These are phyloP conservation scores for Styphnolobium japonicum DNA, from an alignment of 306 rosid genomes.

Conservation along the genomic window DNA sequence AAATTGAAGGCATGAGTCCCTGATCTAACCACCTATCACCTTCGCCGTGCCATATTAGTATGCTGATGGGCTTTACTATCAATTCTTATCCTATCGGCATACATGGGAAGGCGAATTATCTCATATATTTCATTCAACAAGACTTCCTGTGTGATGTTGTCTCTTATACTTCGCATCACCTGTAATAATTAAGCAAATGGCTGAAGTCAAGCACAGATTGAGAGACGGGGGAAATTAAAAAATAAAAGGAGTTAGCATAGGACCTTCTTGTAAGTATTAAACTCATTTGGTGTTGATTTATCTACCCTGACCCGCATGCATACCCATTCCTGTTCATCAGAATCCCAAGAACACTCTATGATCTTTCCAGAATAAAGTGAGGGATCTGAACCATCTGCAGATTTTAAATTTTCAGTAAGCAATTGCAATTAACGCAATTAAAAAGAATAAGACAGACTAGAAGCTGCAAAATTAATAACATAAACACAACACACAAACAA, in stretches of 20 bases:
- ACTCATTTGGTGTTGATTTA: constrained; percentile 85
- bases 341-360: constrained; percentile 77
- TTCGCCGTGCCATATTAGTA: constrained; percentile 57
- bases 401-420: constrained; percentile 7
- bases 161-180: constrained; percentile 94
- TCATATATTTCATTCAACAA: constrained; percentile 83
- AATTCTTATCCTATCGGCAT: constrained; percentile 79
- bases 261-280: constrained; percentile 90
- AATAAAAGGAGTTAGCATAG: neutral
- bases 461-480: neutral
- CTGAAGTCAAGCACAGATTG: neutral
- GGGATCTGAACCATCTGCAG: constrained; percentile 79
- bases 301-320: constrained; percentile 75
- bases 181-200: constrained; percentile 28
- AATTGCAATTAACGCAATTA: constrained; percentile 11
- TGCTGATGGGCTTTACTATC: constrained; percentile 86
- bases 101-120: constrained; percentile 96
- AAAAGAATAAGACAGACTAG: constrained; percentile 6
- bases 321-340: constrained; percentile 67
- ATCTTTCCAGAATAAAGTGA: constrained; percentile 72
- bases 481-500: neutral
- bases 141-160: constrained; percentile 83
- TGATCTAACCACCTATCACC: constrained; percentile 47
- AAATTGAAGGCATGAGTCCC: constrained; percentile 1
- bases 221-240: neutral